Base-by-base conservation (phyloP, 2,329 filamentous ascomycete genomes). In the Hypomyces rosellus region DNA sequence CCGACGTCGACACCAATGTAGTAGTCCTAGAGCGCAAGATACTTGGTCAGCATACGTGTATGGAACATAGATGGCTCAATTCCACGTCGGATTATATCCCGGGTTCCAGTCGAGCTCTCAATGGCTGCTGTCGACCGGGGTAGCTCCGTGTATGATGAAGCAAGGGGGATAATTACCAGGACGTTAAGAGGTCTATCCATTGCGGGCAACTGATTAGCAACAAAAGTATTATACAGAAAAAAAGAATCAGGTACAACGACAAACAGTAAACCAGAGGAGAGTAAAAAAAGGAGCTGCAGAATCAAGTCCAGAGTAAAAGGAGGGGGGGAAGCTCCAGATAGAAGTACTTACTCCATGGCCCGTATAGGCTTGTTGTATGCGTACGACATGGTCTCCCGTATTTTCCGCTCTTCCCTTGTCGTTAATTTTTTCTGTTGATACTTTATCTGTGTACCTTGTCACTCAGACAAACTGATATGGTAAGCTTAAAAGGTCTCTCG, bases 1-100 rank as follows among this genome's bases (percentile, higher is more conserved):
- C 93, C 93, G 46, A 99, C 92, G 72, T 99, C 93, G 60, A 99
- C 89, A 54, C 92, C 92, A 63, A 97, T 80, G 63, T 79, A 84
- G 61, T 84, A 76, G 54, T 82, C 76, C 70, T 82, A 54, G 1
- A 30, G 18, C 37, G 25, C n/a, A n/a, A 33, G 15, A 15, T 22
- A n/a, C 12, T 7, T 1, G 36, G 30, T 51, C 16, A 51, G 45
- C 18, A 39, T 16, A 25, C 14, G 36, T 30, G 25, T 30, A 30
- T 30, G 9, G 6, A 7, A 11, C 25, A 11, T 7, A 8, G 25
- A 30, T 30, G 6, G 6, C 25, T 30, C 6, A 30, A 30, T 8
- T 30, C 25, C 6, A 30, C 9, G 25, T 30, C 25, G 25, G 25
- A 30, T 30, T 30, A 30, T 30, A 30, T 30, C 25, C 9, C 9